Evolutionary conservation across 768 basidiomycete species (phyloP), one percentile per base, ranked within the genome.

Genomic region (Tulasnella sp.): DNA sequence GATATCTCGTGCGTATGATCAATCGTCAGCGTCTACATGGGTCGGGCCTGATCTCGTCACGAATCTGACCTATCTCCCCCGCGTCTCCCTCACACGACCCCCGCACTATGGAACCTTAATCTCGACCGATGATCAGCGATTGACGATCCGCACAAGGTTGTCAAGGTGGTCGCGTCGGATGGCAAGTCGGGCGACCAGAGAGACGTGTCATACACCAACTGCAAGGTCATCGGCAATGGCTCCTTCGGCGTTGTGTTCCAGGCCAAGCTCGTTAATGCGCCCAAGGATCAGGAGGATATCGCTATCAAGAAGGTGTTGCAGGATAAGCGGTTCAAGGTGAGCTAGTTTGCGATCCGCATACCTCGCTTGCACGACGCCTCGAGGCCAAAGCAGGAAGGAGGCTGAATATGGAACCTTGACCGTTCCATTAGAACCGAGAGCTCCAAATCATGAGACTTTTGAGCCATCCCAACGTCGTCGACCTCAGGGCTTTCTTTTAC

Each of bases 281-380:
- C 78, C 45, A 80, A 82, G 68, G 81, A 80, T 32, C 76, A 75
- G 19, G 86, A 87, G 61, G 92, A 97, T 66, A 96, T 99, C 69
- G 96, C 96, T 51, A 99, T 99, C 81, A 99, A 99, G 89, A 98
- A 97, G 78, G 96, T 99, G 52, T 75, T 99, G 63, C 96, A 99
- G 78, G 96, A 99, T 77, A 99, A 99, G 80, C 84, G 96, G 66
- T 99, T 99, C 87, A 99, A 99, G 90, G 95, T 94, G 63, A 64
- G 80, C 74, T n/a, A 24, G 32, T 42, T 24, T 47, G 19, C 38
- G 10, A 49, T 56, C 47, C 47, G 21, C 21, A n/a, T n/a, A n/a
- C n/a, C n/a, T n/a, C 47, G 27, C n/a, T 48, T 48, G 47, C 47
- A 11, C 19, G 34, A 15, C 5, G 34, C 34, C 34, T 38, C 34